Evolutionary conservation across 306 rosid genomes (phyloP), one percentile per base, ranked within the genome.

Genomic region (Ziziphus jujuba): DNA sequence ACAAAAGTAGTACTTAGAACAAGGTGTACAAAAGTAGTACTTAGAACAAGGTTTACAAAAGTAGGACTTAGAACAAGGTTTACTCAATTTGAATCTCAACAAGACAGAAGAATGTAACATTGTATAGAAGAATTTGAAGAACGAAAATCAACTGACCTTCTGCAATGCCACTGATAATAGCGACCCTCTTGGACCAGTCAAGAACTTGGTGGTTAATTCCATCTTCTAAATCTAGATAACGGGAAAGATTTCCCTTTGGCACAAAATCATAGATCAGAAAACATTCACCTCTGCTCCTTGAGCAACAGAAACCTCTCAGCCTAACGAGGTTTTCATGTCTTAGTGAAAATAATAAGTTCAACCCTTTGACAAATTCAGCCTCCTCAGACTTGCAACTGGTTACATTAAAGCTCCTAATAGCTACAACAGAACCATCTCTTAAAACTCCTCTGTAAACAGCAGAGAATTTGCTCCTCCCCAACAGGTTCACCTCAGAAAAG

Each of bases 231-330:
- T 93, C 96, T 40, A 93, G 86, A 76, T 80, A 85, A 38, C 59
- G 80, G 59, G 96, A 87, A 69, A 93, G 80, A 77, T 77, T 73
- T 45, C 99, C 89, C 17, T 79, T 83, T 13, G 91, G 84, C 65
- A 80, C 93, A 58, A 78, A 85, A 65, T 88, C 96, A 75, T 90
- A 88, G 80, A 93, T 78, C 56, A 93, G 96, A 77, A 78, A 93
- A 72, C 96, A 90, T 77, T 88, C 99, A 61, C 97, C 93, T 74
- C 99, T 82, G 35, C 96, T 79, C 35, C 81, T 84, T 4, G 99
- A 93, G 86, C 97, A 90, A 79, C 99, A 93, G 70, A 90, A 93
- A 60, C 99, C 99, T 80, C 88, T 88, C 75, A 93, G 59, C 71
- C 73, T 84, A 56, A 80, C 89, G 33, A 93, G 80, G 71, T 93